These are phyloP conservation scores for Baudoinia panamericana DNA, from an alignment of 495 filamentous ascomycete species.

Conservation along the genomic window DNA sequence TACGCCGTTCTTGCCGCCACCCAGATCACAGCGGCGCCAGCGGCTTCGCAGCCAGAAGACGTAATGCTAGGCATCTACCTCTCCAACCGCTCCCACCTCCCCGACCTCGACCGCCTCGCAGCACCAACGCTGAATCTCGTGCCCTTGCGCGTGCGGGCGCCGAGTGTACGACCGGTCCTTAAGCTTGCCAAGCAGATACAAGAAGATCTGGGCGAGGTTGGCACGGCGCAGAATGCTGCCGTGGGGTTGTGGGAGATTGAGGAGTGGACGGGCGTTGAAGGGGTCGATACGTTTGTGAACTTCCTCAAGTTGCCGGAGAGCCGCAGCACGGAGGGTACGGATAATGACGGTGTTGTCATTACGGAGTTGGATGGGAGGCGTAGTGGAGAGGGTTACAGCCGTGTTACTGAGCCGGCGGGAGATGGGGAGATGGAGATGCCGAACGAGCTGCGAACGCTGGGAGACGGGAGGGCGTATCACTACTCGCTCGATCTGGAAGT, in stretches of 20 bases:
- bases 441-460: too few relatives aligned
- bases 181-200: constrained; percentile 36
- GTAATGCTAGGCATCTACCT: constrained; percentile 43
- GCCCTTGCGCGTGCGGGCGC: constrained; percentile 32
- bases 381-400: background rate
- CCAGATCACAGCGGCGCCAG: background rate
- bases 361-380: constrained; percentile 2
- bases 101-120: constrained; percentile 28
- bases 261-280: constrained; percentile 34
- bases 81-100: constrained; percentile 39
- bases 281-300: constrained; percentile 42
- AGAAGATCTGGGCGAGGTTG: constrained; percentile 33
- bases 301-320: constrained; percentile 35
- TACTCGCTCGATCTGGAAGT: constrained; percentile 44
- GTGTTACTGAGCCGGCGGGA: constrained; percentile 2
- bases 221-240: constrained; percentile 28
- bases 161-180: constrained; percentile 20
- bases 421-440: constrained; percentile 1
- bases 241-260: constrained; percentile 33
- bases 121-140: constrained; percentile 43
- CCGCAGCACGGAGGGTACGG: constrained; percentile 5
- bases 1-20: constrained; percentile 24
- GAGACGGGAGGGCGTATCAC: too few relatives aligned
- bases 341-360: background rate
- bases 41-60: constrained; percentile 15